Percentiles rank a stretch among this genome's conserved stretches.
Conservation (phyloP, 371 early-diverging fungal genomes). For the Mucor velutinosus region DNA sequence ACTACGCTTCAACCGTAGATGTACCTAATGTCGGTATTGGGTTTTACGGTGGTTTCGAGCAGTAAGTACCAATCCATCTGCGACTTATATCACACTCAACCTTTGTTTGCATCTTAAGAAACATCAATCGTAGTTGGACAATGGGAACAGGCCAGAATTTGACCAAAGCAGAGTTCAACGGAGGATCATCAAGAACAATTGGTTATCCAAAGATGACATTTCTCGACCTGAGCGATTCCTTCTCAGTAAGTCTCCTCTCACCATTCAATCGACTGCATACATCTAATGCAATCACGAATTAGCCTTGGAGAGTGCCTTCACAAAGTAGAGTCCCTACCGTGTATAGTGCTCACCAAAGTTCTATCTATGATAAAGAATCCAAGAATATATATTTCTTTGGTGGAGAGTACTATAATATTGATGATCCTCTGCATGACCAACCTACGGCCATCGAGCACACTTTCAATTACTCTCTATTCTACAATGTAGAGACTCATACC, state of each 20-base stretch:
- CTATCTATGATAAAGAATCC: neutral
- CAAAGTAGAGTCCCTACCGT: neutral
- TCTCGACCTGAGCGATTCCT: neutral
- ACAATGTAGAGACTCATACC: neutral
- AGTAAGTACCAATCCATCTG: neutral
- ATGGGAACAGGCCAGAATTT: neutral
- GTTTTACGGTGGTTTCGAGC: neutral
- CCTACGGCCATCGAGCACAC: neutral
- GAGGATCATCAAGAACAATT: neutral
- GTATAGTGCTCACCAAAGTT: neutral
- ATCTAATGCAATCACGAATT: neutral
- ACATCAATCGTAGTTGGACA: neutral
- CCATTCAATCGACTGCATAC: neutral
- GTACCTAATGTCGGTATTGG: neutral
- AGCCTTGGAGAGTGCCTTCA: neutral
- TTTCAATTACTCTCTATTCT: neutral
- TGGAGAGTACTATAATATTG: neutral
- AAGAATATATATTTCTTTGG: neutral
- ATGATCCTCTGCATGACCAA: neutral
- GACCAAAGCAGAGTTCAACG: neutral
- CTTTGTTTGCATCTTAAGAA: neutral
- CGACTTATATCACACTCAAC: neutral
- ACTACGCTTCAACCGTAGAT: neutral
- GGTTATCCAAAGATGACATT: neutral
- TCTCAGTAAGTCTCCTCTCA: neutral